phyloP scores from a whole-genome alignment of 164 flowering plant species.

The Cinnamomum micranthum region DNA sequence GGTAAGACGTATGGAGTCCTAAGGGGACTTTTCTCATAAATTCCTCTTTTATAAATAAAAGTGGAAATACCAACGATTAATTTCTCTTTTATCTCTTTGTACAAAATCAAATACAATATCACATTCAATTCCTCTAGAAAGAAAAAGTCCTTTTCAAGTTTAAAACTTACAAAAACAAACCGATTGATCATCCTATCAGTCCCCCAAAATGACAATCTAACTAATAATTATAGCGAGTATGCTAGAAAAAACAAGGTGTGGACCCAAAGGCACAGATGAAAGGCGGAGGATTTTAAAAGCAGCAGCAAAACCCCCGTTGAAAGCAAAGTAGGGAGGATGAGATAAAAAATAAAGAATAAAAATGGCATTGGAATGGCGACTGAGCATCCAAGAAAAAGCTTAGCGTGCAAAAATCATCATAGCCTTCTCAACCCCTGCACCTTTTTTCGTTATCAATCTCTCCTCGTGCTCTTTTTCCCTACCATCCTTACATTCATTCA shows the following conservation, averaged over 20 bases:
- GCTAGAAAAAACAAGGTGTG: background rate
- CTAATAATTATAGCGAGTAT: too few species aligned
- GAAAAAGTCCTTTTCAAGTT: too few species aligned
- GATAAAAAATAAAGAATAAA: background rate
- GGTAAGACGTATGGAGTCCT: too few species aligned
- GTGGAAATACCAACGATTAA: too few species aligned
- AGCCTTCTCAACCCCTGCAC: background rate
- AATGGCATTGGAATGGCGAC: conserved; percentile 2
- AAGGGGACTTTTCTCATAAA: too few species aligned
- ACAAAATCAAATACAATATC: too few species aligned
- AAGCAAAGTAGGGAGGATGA: background rate
- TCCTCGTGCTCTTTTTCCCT: background rate
- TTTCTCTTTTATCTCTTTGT: too few species aligned
- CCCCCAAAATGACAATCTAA: too few species aligned
- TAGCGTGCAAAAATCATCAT: conserved; percentile 8
- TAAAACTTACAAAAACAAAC: too few species aligned
- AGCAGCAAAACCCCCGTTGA: conserved; percentile 5
- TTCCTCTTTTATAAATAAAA: too few species aligned
- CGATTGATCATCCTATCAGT: too few species aligned
- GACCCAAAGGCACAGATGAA: background rate
- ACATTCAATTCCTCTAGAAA: too few species aligned
- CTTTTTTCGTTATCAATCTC: background rate
- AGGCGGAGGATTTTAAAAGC: conserved; percentile 1
- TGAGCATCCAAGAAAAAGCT: conserved; percentile 8
- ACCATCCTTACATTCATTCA: background rate